Evolutionary conservation across 164 flowering plant genomes (phyloP).

Genomic region (Vitis labrusca): DNA sequence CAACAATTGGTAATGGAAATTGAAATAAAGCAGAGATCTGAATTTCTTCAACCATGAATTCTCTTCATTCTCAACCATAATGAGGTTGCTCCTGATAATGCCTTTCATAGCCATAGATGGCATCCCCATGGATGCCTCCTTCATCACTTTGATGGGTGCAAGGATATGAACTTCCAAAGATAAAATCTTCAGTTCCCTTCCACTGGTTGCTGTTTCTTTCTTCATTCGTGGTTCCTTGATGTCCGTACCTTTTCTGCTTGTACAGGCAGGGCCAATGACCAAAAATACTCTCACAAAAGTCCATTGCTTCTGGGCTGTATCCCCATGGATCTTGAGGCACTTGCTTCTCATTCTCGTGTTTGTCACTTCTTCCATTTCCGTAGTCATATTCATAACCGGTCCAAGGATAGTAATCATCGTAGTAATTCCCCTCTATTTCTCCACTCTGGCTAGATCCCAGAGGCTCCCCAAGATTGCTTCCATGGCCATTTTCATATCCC

Average conservation of each 20-base stretch:
- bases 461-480: constrained; percentile 2
- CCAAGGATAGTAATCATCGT: background rate
- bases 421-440: background rate
- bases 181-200: constrained; percentile 54
- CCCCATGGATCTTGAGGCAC: constrained; percentile 35
- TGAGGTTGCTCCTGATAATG: constrained; percentile 21
- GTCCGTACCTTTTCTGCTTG: constrained; percentile 10
- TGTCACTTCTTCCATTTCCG: constrained; percentile 9
- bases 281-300: constrained; percentile 51
- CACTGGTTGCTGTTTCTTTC: constrained; percentile 26
- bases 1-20: too few species aligned
- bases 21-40: too few species aligned
- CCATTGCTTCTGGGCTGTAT: constrained; percentile 40
- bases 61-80: constrained; percentile 8
- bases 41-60: constrained; percentile 8
- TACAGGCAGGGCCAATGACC: constrained; percentile 61
- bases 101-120: constrained; percentile 20
- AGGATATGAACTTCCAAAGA: constrained; percentile 54
- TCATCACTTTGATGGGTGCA: constrained; percentile 28
- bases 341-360: constrained; percentile 15
- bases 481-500: background rate
- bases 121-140: constrained; percentile 14
- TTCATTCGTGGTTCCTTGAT: constrained; percentile 13
- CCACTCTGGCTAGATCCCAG: background rate
- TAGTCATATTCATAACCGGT: constrained; percentile 5